Base-by-base conservation (phyloP, 2,329 filamentous ascomycete species). In the Colletotrichum shisoi region DNA sequence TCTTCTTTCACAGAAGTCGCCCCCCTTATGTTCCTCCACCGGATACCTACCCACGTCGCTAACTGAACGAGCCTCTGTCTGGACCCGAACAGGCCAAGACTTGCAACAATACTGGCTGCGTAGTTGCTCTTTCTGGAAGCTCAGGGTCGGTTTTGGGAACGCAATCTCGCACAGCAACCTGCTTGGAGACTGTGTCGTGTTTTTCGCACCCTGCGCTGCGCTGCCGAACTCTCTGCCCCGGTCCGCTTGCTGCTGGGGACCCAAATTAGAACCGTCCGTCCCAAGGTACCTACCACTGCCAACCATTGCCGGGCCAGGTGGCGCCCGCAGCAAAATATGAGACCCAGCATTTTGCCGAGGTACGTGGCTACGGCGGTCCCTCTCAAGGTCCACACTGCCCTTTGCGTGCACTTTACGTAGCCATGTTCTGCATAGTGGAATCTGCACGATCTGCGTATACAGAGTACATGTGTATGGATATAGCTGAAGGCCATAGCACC, bases 211-310 rank as follows among this genome's bases (percentile, higher is more conserved):
- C n/a, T 45, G 27, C 24, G 31, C n/a, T 45, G 27, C 24, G 31
- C 5, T 17, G 19, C 24, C 39, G 11, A 37, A 49, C 11, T 45
- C 17, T 45, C n/a, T 45, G 42, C 21, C n/a, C n/a, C 9, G 3
- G 42, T 19, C n/a, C 7, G 7, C 17, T 44, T n/a, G 40, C 40
- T 40, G 17, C 19, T 24, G 31, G 21, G 19, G 44, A 34, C 56
- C 56, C 39, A n/a, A 64, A 46, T 53, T 64, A 64, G 62, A 27
- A 64, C 24, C 39, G 60, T 48, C 19, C 31, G 39, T 40, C n/a
- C 61, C 3, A n/a, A n/a, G n/a, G n/a, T 58, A 34, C 31, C 31
- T 11, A 34, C 31, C 31, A 34, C 31, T 34, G 31, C 31, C 31
- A 9, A 19, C 46, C 46, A 21, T 60, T 12, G 12, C 56, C 56